These are phyloP conservation scores for Nemania sp. DNA, from an alignment of 2,329 filamentous ascomycete species.

Conservation along the genomic window DNA sequence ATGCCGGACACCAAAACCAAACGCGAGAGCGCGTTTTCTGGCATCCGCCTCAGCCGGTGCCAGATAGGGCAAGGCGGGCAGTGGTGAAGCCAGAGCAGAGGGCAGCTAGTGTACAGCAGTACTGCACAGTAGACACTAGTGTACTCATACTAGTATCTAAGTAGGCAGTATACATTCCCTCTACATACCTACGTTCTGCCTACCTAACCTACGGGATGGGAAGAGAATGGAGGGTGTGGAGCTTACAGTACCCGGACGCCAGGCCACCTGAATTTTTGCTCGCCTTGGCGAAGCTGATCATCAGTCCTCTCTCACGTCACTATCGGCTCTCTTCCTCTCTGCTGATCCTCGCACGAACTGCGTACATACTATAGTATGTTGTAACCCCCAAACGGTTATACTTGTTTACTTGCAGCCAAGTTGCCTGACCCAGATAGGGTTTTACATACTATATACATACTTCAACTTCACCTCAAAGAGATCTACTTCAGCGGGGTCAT, in stretches of 20 bases:
- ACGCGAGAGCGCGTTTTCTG: constrained; percentile 15
- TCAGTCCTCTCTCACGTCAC: constrained; percentile 34
- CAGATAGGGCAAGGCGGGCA: constrained; percentile 35
- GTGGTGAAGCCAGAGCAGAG: constrained; percentile 27
- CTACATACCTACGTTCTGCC: not conserved
- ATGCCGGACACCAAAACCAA: constrained; percentile 33
- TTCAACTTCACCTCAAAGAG: not conserved
- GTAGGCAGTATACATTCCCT: not conserved
- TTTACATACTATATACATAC: not conserved
- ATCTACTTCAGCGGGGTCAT: not conserved
- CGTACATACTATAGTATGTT: not conserved
- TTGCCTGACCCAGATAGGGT: no score
- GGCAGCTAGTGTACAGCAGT: constrained; percentile 39
- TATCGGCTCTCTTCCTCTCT: constrained; percentile 11
- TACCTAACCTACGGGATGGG: constrained; percentile 14
- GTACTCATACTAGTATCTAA: not conserved
- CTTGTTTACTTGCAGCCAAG: not conserved
- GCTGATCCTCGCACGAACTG: not conserved
- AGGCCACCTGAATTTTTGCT: constrained; percentile 22
- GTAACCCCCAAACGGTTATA: not conserved
- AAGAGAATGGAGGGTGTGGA: constrained; percentile 28
- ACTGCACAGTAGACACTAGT: not conserved
- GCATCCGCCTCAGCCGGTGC: constrained; percentile 31
- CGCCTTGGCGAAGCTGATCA: constrained; percentile 32
- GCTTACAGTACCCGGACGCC: constrained; percentile 25